Conservation (phyloP, 2,329 filamentous ascomycete genomes). For the Aspergillus aculeatinus region DNA sequence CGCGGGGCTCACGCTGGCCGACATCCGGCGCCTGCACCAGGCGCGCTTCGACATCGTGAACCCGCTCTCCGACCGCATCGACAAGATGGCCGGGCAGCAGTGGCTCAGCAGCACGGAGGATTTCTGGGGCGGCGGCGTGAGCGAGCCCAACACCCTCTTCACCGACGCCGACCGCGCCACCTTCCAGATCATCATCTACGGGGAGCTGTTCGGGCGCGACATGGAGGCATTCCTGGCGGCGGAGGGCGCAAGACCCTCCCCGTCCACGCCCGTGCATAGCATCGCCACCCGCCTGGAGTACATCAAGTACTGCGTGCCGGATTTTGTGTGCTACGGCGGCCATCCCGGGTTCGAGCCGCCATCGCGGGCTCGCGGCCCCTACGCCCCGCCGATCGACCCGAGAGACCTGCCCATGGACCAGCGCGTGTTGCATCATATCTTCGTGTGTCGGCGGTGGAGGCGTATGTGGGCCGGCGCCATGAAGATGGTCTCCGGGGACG, state of each 20-base stretch:
- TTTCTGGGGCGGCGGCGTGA: conserved; percentile 35
- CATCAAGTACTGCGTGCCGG: conserved; percentile 32
- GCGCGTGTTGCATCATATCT: conserved; percentile 18
- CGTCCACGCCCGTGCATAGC: conserved; percentile 8
- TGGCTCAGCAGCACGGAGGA: conserved; percentile 22
- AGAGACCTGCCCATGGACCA: conserved; percentile 5
- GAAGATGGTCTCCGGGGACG: neutral
- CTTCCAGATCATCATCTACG: conserved; percentile 35
- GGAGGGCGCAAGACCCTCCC: neutral
- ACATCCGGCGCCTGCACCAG: conserved; percentile 30
- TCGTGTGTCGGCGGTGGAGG: conserved; percentile 26
- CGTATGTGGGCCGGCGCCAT: conserved; percentile 26
- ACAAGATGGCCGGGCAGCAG: conserved; percentile 33
- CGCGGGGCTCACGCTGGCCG: conserved; percentile 30
- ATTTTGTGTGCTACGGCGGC: neutral
- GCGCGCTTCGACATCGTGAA: conserved; percentile 33
- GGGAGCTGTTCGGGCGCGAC: conserved; percentile 30
- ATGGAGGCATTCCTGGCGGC: conserved; percentile 23
- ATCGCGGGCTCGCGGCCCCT: neutral
- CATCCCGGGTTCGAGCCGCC: neutral
- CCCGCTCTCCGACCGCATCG: conserved; percentile 33
- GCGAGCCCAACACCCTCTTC: conserved; percentile 28
- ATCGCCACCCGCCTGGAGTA: conserved; percentile 29
- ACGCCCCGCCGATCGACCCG: conserved; percentile 9
- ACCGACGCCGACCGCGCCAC: conserved; percentile 24